A percentile compares a stretch with the other conserved stretches of the same genome.
phyloP scores from a whole-genome alignment of 2,329 filamentous ascomycete species.

The Stenocarpella maydis region DNA sequence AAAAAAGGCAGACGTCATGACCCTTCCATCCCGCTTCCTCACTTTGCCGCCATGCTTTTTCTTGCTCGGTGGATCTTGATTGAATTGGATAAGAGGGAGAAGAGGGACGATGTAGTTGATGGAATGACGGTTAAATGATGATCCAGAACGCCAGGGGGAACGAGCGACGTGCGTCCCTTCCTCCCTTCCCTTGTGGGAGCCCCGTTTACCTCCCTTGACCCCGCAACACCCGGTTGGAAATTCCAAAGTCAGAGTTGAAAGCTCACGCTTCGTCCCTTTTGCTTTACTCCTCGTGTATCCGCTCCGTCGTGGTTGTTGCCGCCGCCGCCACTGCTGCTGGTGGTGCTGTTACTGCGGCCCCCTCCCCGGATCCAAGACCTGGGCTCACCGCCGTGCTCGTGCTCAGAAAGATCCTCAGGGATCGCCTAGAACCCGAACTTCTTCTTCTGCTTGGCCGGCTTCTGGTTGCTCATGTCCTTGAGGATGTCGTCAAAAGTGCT shows the following conservation, averaged over 20 bases:
- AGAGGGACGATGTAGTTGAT: neutral
- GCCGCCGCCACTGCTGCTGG: neutral
- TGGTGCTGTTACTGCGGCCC: neutral
- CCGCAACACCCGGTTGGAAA: neutral
- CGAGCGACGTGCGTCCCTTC: neutral
- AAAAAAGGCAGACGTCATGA: neutral
- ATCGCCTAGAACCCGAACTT: constrained; percentile 39
- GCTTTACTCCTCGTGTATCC: too few relatives aligned
- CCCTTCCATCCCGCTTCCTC: neutral
- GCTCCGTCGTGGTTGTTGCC: neutral
- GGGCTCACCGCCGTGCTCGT: constrained; percentile 22
- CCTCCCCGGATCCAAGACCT: neutral
- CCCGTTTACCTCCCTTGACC: constrained; percentile 3
- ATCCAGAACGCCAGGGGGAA: constrained; percentile 12
- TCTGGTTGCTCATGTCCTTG: constrained; percentile 45
- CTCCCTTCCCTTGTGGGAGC: neutral
- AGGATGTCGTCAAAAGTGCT: constrained; percentile 50
- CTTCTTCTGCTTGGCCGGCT: constrained; percentile 40
- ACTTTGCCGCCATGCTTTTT: constrained; percentile 19
- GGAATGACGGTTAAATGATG: neutral
- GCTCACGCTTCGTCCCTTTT: constrained; percentile 13
- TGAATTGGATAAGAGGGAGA: neutral
- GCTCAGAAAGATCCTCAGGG: constrained; percentile 31
- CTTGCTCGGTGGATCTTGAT: neutral
- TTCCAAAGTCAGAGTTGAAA: neutral